A percentile compares a stretch with the other conserved stretches of the same genome.
Evolutionary conservation across 2,329 filamentous ascomycete genomes (phyloP).

Genomic region (Pseudogymnoascus sp.): DNA sequence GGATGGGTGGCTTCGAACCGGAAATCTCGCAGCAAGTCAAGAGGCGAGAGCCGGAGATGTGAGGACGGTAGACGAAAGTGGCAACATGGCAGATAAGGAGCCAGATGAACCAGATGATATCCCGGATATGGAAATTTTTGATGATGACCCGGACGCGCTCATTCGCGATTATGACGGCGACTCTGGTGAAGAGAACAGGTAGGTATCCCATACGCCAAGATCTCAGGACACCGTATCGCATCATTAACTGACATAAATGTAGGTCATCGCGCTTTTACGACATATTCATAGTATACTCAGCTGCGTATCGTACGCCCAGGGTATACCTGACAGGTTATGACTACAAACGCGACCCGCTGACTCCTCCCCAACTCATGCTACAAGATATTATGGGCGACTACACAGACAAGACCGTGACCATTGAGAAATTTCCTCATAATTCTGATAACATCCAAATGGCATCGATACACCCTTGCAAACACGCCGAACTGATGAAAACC

Average conservation of each 20-base stretch:
- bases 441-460: conserved; percentile 78
- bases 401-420: conserved; percentile 96
- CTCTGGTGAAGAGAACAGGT: conserved; percentile 45
- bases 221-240: conserved; percentile 47
- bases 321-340: conserved; percentile 89
- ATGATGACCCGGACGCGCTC: conserved; percentile 82
- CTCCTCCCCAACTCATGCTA: conserved; percentile 78
- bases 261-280: too few relatives aligned
- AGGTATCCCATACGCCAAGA: conserved; percentile 1
- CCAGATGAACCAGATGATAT: conserved; percentile 74
- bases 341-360: conserved; percentile 67
- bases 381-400: conserved; percentile 95
- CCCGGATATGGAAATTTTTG: conserved; percentile 73
- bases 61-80: conserved; percentile 79
- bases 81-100: conserved; percentile 65
- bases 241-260: conserved; percentile 15
- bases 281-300: conserved; percentile 68
- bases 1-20: conserved; percentile 88
- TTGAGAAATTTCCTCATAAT: conserved; percentile 87
- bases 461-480: conserved; percentile 92
- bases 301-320: conserved; percentile 92
- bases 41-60: conserved; percentile 74
- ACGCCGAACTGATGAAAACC: conserved; percentile 96
- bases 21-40: conserved; percentile 67
- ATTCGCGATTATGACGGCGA: conserved; percentile 39